Percentiles rank a stretch among this genome's conserved stretches.
Evolutionary conservation across 306 rosid genomes (phyloP).

Genomic region (Vicia villosa): DNA sequence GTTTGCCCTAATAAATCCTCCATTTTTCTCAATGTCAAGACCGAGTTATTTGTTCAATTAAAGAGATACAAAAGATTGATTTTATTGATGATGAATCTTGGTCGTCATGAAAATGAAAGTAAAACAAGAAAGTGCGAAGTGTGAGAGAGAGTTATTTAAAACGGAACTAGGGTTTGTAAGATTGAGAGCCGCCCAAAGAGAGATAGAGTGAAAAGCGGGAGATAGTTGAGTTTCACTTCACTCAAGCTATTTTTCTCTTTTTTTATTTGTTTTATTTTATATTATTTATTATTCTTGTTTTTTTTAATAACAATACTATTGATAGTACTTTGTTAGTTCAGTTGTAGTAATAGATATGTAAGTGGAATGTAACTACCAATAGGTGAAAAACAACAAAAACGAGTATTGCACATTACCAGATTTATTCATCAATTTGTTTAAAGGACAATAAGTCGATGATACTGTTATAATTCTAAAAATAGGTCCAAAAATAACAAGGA

Average conservation of each 20-base stretch:
- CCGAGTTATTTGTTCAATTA: neutral
- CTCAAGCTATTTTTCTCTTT: neutral
- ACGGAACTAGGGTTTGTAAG: conserved; percentile 67
- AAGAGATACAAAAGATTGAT: too few relatives aligned
- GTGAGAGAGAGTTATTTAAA: neutral
- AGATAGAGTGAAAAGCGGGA: conserved; percentile 35
- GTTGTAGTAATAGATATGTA: neutral
- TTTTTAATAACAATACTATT: neutral
- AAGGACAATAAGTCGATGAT: too few relatives aligned
- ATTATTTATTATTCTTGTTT: neutral
- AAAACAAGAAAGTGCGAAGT: neutral
- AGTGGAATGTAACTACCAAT: too few relatives aligned
- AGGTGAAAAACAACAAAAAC: too few relatives aligned
- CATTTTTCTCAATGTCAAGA: conserved; percentile 28
- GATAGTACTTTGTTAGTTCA: neutral
- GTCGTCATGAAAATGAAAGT: neutral
- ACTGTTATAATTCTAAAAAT: too few relatives aligned
- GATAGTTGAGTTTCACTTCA: conserved; percentile 27
- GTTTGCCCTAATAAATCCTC: conserved; percentile 54
- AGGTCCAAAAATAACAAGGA: too few relatives aligned
- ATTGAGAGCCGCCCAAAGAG: conserved; percentile 72
- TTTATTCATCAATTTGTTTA: too few relatives aligned
- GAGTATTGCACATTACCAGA: too few relatives aligned
- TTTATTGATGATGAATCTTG: too few relatives aligned
- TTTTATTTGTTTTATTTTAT: neutral